A percentile compares a stretch with the other conserved stretches of the same genome.
These are phyloP conservation scores for Cryptococcus amylolentus DNA, from an alignment of 1,284 basidiomycete species.

Conservation along the genomic window DNA sequence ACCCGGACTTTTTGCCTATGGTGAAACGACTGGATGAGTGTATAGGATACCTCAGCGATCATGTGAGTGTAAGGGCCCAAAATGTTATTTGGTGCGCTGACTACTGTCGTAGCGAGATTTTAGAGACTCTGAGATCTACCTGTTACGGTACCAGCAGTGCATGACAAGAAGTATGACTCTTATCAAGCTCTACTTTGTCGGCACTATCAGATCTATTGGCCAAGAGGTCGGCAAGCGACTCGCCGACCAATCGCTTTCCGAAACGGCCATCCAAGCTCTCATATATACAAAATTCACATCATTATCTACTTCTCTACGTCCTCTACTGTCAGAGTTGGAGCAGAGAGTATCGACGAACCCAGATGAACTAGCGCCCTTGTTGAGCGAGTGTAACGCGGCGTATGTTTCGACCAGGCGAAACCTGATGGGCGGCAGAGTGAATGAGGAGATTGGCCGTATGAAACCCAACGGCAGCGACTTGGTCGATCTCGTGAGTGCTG, in stretches of 20 bases:
- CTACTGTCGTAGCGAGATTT: slow-evolving; percentile 65
- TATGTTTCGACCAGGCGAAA: slow-evolving; percentile 70
- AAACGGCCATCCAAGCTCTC: slow-evolving; percentile 75
- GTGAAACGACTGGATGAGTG: slow-evolving; percentile 88
- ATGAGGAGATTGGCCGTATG: slow-evolving; percentile 74
- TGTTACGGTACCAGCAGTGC: slow-evolving; percentile 90
- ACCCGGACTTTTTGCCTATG: slow-evolving; percentile 87
- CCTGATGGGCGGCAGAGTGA: slow-evolving; percentile 65
- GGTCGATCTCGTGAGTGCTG: slow-evolving; percentile 68
- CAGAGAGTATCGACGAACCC: slow-evolving; percentile 62
- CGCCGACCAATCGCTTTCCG: slow-evolving; percentile 74
- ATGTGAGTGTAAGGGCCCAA: slow-evolving; percentile 58
- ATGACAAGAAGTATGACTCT: slow-evolving; percentile 93
- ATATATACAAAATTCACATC: slow-evolving; percentile 81
- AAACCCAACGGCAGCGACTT: slow-evolving; percentile 73
- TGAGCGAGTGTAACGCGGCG: slow-evolving; percentile 77
- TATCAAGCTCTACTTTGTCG: slow-evolving; percentile 89
- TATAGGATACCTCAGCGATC: slow-evolving; percentile 76
- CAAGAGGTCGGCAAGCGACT: slow-evolving; percentile 69
- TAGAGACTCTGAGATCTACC: slow-evolving; percentile 82
- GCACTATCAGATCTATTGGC: slow-evolving; percentile 68
- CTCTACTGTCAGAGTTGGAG: slow-evolving; percentile 78
- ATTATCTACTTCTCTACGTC: slow-evolving; percentile 66
- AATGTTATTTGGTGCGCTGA: neutral
- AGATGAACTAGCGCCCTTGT: slow-evolving; percentile 69